Evolutionary conservation across 192 early-diverging fungal genomes (phyloP).

Genomic region (Dimargaris verticillata): DNA sequence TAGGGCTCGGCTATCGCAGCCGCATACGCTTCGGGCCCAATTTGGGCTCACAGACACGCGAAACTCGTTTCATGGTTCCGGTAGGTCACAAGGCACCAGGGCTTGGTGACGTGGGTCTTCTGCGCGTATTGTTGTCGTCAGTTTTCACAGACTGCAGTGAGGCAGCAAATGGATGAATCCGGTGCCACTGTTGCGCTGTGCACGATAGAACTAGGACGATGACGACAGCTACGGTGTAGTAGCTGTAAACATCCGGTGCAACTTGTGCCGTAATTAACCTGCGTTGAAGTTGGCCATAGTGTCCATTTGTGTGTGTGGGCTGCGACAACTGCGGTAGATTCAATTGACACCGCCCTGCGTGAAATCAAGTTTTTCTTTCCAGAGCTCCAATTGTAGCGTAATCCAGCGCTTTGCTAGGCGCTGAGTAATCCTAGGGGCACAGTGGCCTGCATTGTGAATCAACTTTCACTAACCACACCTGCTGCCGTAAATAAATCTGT

Average conservation of each 20-base stretch:
- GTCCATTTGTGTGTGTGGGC: not conserved
- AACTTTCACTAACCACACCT: too few species aligned
- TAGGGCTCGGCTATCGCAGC: conserved; percentile 38
- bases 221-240: not conserved
- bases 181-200: not conserved
- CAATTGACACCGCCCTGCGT: conserved; percentile 30
- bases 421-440: too few species aligned
- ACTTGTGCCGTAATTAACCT: not conserved
- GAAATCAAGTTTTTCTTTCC: conserved; percentile 49
- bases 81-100: conserved; percentile 16
- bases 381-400: conserved; percentile 8
- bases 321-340: conserved; percentile 22
- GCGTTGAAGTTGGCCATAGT: not conserved
- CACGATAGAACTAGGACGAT: not conserved
- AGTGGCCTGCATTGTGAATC: too few species aligned
- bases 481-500: too few species aligned
- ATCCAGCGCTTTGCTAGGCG: too few species aligned
- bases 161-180: not conserved
- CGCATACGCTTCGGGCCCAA: conserved; percentile 33
- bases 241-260: not conserved
- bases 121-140: not conserved
- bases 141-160: not conserved
- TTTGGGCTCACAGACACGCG: conserved; percentile 58
- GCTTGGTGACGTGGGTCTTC: not conserved
- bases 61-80: conserved; percentile 61